These are phyloP conservation scores for Wakefieldia striispora DNA, from an alignment of 768 basidiomycete species.

Conservation along the genomic window DNA sequence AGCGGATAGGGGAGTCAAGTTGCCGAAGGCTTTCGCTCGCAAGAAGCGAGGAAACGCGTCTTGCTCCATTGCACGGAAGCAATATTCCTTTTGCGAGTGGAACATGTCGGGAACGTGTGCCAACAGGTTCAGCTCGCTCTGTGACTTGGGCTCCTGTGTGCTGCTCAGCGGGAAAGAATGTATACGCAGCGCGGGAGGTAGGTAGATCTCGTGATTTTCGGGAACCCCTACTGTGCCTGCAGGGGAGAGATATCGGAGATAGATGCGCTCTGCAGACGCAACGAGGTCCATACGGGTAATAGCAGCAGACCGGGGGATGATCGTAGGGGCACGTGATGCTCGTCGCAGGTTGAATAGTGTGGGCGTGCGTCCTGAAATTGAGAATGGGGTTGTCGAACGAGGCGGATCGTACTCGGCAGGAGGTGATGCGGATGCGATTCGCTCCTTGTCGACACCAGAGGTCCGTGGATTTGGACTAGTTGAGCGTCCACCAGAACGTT, in stretches of 20 bases:
- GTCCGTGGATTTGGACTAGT: slow-evolving; percentile 56
- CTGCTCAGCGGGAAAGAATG: slow-evolving; percentile 85
- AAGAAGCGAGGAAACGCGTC: slow-evolving; percentile 94
- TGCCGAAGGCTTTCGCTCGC: slow-evolving; percentile 96
- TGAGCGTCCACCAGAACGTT: slow-evolving; percentile 51
- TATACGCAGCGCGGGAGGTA: slow-evolving; percentile 89
- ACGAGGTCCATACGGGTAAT: slow-evolving; percentile 89
- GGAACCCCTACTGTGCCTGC: slow-evolving; percentile 71
- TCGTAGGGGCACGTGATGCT: slow-evolving; percentile 85
- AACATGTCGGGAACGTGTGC: slow-evolving; percentile 96
- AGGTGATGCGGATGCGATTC: slow-evolving; percentile 44
- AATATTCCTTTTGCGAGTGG: slow-evolving; percentile 95
- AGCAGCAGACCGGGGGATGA: slow-evolving; percentile 89
- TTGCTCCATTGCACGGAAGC: slow-evolving; percentile 94
- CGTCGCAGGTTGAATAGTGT: slow-evolving; percentile 74
- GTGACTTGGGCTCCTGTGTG: slow-evolving; percentile 65
- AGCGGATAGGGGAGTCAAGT: slow-evolving; percentile 88
- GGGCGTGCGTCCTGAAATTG: slow-evolving; percentile 69
- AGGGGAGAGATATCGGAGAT: slow-evolving; percentile 88
- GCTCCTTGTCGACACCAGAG: slow-evolving; percentile 33
- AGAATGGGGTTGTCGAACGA: slow-evolving; percentile 82
- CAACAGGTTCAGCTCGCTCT: slow-evolving; percentile 67
- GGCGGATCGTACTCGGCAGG: slow-evolving; percentile 46
- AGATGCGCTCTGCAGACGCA: slow-evolving; percentile 94
- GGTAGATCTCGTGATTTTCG: slow-evolving; percentile 97